A percentile compares a stretch with the other conserved stretches of the same genome.
Evolutionary conservation across 441 rosid genomes (phyloP).

Genomic region (Populus trichocarpa): DNA sequence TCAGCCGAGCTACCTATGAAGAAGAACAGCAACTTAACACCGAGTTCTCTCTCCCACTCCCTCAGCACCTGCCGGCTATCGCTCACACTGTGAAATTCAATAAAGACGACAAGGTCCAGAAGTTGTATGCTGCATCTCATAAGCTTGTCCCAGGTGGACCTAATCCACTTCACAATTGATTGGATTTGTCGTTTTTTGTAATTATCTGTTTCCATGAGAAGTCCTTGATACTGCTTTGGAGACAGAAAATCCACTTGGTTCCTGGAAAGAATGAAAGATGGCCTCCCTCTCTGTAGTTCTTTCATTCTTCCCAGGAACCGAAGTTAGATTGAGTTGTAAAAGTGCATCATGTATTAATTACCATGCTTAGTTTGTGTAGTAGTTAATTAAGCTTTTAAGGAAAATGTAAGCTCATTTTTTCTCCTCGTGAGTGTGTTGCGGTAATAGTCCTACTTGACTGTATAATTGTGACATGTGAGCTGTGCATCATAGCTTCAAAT

Average conservation of each 20-base stretch:
- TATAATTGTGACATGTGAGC: no score
- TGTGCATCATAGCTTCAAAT: background rate
- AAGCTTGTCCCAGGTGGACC: conserved; percentile 46
- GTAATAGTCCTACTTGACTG: background rate
- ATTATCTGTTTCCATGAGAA: background rate
- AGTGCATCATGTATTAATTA: conserved; percentile 2
- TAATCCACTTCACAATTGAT: conserved; percentile 51
- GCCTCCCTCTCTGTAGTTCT: background rate
- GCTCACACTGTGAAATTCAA: conserved; percentile 9
- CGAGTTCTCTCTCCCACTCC: conserved; percentile 7
- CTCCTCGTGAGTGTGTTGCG: background rate
- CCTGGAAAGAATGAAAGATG: conserved; percentile 25
- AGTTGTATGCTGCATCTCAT: conserved; percentile 19
- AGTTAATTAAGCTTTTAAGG: background rate
- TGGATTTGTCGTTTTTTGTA: background rate
- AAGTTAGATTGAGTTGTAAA: conserved; percentile 4
- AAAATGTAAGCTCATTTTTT: background rate
- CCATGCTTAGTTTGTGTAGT: background rate
- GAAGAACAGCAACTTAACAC: conserved; percentile 10
- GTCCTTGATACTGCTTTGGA: background rate
- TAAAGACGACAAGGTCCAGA: conserved; percentile 4
- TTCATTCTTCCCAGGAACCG: conserved; percentile 31
- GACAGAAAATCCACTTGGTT: conserved; percentile 16
- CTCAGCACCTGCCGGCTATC: conserved; percentile 11
- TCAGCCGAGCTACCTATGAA: conserved; percentile 11